phyloP scores from a whole-genome alignment of 306 rosid genomes.

The Cucurbita pepo region DNA sequence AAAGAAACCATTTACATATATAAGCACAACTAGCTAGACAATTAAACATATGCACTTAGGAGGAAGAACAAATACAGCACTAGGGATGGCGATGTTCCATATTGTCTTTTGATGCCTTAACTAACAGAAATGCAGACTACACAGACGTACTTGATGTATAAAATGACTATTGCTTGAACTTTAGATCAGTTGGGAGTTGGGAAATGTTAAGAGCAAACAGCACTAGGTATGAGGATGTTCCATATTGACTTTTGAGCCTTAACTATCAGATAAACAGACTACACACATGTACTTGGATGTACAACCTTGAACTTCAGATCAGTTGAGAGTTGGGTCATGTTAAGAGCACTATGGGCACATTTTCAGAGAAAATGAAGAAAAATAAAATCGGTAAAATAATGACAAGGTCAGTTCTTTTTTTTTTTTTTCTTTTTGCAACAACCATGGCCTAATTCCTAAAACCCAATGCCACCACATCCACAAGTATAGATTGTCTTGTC shows the following conservation, averaged over 20 bases:
- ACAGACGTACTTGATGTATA: background rate
- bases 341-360: background rate
- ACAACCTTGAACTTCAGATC: background rate
- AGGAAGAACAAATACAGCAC: background rate
- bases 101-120: background rate
- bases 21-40: background rate
- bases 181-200: background rate
- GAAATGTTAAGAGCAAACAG: background rate
- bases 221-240: background rate
- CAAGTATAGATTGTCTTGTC: background rate
- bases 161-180: background rate
- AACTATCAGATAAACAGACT: background rate
- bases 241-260: background rate
- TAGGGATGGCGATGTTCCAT: background rate
- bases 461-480: background rate
- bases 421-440: background rate
- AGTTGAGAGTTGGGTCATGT: background rate
- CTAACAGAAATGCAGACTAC: background rate
- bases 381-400: background rate
- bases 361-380: background rate
- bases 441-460: background rate
- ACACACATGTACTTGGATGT: too few relatives aligned
- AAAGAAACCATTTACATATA: background rate
- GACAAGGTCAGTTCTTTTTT: background rate
- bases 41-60: background rate